phyloP scores from a whole-genome alignment of 495 filamentous ascomycete species.

The Aspergillus sclerotioniger region DNA sequence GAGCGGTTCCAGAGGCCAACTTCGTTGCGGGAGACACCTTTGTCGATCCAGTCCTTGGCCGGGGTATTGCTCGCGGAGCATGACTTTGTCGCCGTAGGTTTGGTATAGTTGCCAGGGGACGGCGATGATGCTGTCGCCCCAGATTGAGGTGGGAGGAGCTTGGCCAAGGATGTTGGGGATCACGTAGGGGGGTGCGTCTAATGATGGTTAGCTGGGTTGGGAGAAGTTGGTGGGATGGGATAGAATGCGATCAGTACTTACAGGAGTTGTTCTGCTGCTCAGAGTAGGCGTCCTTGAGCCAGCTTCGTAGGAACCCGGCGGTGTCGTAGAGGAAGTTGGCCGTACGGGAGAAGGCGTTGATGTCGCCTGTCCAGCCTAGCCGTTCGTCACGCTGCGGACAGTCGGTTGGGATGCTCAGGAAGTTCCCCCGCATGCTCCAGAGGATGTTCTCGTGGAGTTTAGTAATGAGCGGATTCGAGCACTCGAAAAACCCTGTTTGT shows the following conservation, averaged over 20 bases:
- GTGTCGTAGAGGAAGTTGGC: conserved; percentile 54
- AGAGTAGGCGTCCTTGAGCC: conserved; percentile 44
- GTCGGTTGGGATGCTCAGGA: conserved; percentile 54
- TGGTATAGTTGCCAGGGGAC: conserved; percentile 46
- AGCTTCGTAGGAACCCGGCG: conserved; percentile 47
- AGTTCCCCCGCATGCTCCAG: conserved; percentile 58
- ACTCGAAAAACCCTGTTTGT: conserved; percentile 46
- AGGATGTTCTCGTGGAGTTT: conserved; percentile 49
- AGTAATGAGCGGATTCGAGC: conserved; percentile 48
- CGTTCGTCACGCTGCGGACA: conserved; percentile 59
- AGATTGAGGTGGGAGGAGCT: conserved; percentile 36
- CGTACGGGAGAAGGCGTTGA: conserved; percentile 50
- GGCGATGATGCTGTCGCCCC: conserved; percentile 50
- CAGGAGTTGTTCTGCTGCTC: conserved; percentile 33
- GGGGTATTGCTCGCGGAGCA: conserved; percentile 40
- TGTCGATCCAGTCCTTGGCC: conserved; percentile 46
- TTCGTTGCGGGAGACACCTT: conserved; percentile 41
- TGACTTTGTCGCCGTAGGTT: conserved; percentile 40
- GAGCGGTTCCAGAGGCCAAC: conserved; percentile 39
- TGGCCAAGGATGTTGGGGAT: conserved; percentile 37
- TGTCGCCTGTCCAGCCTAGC: conserved; percentile 58
- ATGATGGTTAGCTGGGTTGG: no score
- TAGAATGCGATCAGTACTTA: no score
- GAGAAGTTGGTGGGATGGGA: no score
- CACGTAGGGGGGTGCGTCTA: conserved; percentile 29